phyloP scores from a whole-genome alignment of 768 basidiomycete species.

The Peribolospora baueri region DNA sequence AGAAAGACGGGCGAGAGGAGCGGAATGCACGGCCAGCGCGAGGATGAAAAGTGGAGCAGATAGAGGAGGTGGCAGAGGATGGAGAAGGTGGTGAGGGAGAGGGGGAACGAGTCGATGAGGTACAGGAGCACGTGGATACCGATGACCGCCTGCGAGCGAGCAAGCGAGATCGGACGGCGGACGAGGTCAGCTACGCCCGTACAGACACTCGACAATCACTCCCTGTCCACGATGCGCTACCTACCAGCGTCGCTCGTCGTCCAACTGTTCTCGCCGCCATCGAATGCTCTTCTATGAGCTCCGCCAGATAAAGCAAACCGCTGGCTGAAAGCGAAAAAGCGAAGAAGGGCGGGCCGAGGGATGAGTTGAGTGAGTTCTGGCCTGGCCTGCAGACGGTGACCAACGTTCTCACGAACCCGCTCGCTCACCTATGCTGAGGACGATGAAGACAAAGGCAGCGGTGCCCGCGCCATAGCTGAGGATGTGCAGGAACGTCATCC shows the following conservation, averaged over 20 bases:
- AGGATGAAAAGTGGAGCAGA: conserved; percentile 23
- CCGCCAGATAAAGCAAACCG: conserved; percentile 76
- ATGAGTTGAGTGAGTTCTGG: not conserved
- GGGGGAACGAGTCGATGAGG: conserved; percentile 54
- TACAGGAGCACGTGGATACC: conserved; percentile 49
- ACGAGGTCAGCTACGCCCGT: conserved; percentile 1
- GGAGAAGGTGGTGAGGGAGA: conserved; percentile 50
- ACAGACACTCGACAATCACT: not conserved
- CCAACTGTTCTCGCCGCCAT: conserved; percentile 56
- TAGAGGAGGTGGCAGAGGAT: conserved; percentile 66
- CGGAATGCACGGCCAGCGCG: no score
- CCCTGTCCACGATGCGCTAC: conserved; percentile 16
- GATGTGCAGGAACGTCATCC: conserved; percentile 17
- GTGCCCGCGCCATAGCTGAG: conserved; percentile 40
- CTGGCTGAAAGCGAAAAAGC: conserved; percentile 36
- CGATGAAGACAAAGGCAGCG: conserved; percentile 69
- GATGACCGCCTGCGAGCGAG: conserved; percentile 39
- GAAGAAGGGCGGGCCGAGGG: not conserved
- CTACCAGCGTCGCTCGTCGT: conserved; percentile 41
- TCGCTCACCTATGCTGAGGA: conserved; percentile 55
- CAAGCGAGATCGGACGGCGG: not conserved
- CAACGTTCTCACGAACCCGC: not conserved
- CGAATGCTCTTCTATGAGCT: conserved; percentile 85
- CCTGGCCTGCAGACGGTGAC: not conserved
- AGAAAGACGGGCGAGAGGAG: not conserved